A percentile compares a stretch with the other conserved stretches of the same genome.
Conservation (phyloP, 805 yeast genomes). For the Cyberlindnera maclurae region DNA sequence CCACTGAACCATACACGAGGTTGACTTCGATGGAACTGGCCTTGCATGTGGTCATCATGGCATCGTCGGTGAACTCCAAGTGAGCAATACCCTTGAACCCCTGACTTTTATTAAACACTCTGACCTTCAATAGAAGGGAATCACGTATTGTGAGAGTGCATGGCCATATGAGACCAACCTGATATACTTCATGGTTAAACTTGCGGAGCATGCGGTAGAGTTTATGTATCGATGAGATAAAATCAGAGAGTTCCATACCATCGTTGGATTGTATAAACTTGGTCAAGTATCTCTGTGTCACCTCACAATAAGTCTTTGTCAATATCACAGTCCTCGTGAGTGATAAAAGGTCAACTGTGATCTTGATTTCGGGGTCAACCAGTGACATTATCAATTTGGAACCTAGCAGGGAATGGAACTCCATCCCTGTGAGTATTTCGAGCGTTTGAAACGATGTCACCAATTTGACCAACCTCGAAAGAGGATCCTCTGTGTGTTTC, state of each 20-base stretch:
- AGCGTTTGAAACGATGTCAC: constrained; percentile 7
- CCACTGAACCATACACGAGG: constrained; percentile 14
- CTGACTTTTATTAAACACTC: constrained; percentile 12
- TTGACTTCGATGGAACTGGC: constrained; percentile 3
- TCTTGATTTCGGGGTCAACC: constrained; percentile 5
- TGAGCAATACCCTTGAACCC: constrained; percentile 14
- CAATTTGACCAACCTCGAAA: constrained; percentile 8
- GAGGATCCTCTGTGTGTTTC: constrained; percentile 19
- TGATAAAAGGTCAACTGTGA: constrained; percentile 7
- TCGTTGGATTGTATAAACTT: constrained; percentile 3
- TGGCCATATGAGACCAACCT: constrained; percentile 14
- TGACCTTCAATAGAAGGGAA: constrained; percentile 5
- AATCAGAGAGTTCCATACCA: neutral
- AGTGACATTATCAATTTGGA: constrained; percentile 4
- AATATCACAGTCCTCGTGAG: neutral
- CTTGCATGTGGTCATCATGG: constrained; percentile 4
- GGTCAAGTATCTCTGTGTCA: constrained; percentile 4
- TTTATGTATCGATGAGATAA: constrained; percentile 5
- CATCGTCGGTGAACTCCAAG: constrained; percentile 8
- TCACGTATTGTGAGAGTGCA: constrained; percentile 3
- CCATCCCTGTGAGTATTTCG: constrained; percentile 12
- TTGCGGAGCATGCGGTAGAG: constrained; percentile 3
- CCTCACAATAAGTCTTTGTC: neutral
- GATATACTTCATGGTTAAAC: constrained; percentile 14
- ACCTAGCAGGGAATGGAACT: constrained; percentile 9